Evolutionary conservation across 2,329 filamentous ascomycete species (phyloP), one percentile per base, ranked within the genome.

Genomic region (Dothistroma septosporum): DNA sequence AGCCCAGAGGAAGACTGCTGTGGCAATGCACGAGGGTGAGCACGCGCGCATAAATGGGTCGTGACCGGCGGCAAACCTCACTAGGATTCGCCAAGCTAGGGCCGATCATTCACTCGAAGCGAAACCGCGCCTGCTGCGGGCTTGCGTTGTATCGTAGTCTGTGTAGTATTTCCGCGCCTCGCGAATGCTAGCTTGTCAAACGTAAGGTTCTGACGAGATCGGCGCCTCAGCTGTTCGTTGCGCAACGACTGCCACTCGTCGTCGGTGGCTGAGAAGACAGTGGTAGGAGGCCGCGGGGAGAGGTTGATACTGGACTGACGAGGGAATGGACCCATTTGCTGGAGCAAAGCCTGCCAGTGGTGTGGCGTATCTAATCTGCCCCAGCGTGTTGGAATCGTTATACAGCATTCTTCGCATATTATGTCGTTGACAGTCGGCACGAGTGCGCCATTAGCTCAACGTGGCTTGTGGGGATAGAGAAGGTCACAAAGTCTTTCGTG

Each of bases 111-210:
- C 55, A 49, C 54, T 54, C 44, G 48, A 56, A 33, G 53, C 35
- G 58, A 35, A 58, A 16, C 11, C 53, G 57, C 47, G 57, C 14
- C 49, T 46, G 41, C 41, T 11, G 54, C 21, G 54, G 54, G 24
- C 24, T 53, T 14, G 50, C 31, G 22, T 16, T 32, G 50, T 16
- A 53, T 53, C 22, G 11, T 35, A 21, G 24, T 21, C 16, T 53
- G 8, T 33, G 24, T 35, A 3, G 24, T 53, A 8, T 19, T 24
- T 53, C 28, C 21, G 53, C 52, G 58, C 47, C 54, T 60, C 61
- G 61, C 58, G 50, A 54, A 66, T 61, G 64, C 58, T 59, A 47
- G 60, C 50, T 53, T 64, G 60, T 57, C 59, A 60, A 64, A 59
- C 58, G 41, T 16, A 53, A 50, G 37, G 50, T 22, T 58, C 44